Evolutionary conservation across 2,329 filamentous ascomycete species (phyloP), one percentile per base, ranked within the genome.

Genomic region (Scedosporium minutisporum): DNA sequence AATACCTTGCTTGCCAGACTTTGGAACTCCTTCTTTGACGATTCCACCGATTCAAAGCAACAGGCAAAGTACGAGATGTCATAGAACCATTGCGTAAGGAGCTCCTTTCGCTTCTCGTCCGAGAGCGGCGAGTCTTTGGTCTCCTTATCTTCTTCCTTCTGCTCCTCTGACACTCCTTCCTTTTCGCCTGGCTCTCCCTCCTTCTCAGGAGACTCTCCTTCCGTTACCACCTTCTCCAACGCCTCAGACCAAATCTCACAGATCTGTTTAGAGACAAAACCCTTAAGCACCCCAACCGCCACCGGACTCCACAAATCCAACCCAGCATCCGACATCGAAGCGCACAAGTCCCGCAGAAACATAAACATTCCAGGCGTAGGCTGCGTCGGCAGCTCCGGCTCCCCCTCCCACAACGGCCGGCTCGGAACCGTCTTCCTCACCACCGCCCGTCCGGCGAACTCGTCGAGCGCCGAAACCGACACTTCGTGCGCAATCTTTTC

Each of bases 261-360:
- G 1, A 93, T 71, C 58, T 80, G 75, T 51, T 74, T 72, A 5
- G 77, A 72, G 5, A 91, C 69, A 57, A 78, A 71, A n/a, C 69
- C 70, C 74, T 91, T 95, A 65, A 96, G 69, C 0, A 78, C 76
- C 0, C 68, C 68, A 1, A 93, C 82, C 0, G 90, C 89, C 2
- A 80, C 78, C 2, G 84, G 81, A 61, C 87, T 92, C 93, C 93
- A 97, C 2, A 97, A 73, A 71, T 97, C 93, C 57, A 83, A 78
- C 0, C 93, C 93, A 3, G 82, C 77, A 12, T 80, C 77, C 3
- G 82, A 82, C 91, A 97, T 96, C 4, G 81, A 78, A 57, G 77
- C 75, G 4, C 84, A 83, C 29, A 96, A 70, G 55, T 79, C 79
- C 25, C 85, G 84, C 58, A 97, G 70, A 62, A 96, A 87, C 64